Evolutionary conservation across 2,329 filamentous ascomycete genomes (phyloP), one percentile per base, ranked within the genome.

Genomic region (Acrocalymma vagum): DNA sequence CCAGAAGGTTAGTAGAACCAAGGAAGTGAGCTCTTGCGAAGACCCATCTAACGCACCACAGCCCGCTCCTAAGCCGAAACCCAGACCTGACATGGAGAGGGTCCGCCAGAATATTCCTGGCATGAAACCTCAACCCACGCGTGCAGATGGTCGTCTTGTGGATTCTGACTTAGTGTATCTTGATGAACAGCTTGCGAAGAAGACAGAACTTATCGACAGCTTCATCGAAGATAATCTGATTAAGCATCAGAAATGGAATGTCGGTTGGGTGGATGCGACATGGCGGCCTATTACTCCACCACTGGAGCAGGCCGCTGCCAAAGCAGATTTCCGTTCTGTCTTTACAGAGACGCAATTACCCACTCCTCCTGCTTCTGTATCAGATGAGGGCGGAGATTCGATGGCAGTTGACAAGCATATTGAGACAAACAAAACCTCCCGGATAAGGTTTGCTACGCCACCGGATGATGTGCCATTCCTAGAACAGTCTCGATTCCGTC

Each of bases 201-300:
- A 89, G 69, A 87, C 93, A 55, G 90, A 88, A 55, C 84, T 88
- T 58, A 84, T 96, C 55, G 81, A 87, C 49, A 79, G 80, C 51
- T 90, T 95, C 62, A 90, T 97, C 66, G 89, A 95, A 69, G 84
- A 84, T 58, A 93, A 95, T 71, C 85, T 95, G 38, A 81, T 87
- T 59, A 93, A 94, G 71, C 93, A 96, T 72, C 84, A 87, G 58
- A 85, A 88, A 67, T 96, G 93, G 91, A 96, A 96, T 72, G 81
- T 88, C 58, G 87, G 89, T 63, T 91, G 90, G 75, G 82, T 95
- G 60, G 92, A 97, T 73, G 80, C 91, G 65, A 96, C 93, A 48
- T 85, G 86, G 74, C 85, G 86, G 53, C 91, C 93, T 34, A 81
- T 97, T 53, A 90, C 88, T 34, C 91, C 91, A 15, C 83, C 89